Percentiles rank a stretch among this genome's conserved stretches.
These are phyloP conservation scores for Colletotrichum liaoningense DNA, from an alignment of 2,329 filamentous ascomycete species.

Conservation along the genomic window DNA sequence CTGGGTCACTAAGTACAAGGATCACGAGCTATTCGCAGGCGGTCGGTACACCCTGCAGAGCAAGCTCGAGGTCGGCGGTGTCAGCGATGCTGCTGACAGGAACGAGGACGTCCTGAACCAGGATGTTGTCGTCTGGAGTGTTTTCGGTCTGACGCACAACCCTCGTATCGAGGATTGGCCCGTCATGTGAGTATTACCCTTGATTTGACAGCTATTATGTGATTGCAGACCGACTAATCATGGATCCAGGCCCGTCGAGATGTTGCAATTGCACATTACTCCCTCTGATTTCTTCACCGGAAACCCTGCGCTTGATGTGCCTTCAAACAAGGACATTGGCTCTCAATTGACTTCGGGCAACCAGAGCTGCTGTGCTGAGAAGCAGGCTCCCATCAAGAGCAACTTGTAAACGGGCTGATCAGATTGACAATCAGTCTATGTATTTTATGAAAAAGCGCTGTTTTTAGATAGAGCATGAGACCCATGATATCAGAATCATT, in stretches of 20 bases:
- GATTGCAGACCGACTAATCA: not conserved
- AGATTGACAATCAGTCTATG: not conserved
- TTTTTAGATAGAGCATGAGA: not conserved
- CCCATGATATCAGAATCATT: not conserved
- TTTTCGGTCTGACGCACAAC: constrained; percentile 65
- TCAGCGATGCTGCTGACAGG: constrained; percentile 40
- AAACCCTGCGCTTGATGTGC: constrained; percentile 60
- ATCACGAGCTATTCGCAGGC: constrained; percentile 45
- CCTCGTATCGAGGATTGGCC: constrained; percentile 69
- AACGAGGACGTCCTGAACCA: constrained; percentile 62
- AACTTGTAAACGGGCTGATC: constrained; percentile 4
- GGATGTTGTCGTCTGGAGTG: constrained; percentile 60
- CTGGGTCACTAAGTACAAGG: constrained; percentile 43
- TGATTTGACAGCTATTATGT: not conserved
- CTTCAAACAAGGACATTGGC: constrained; percentile 46
- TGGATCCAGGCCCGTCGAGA: constrained; percentile 62
- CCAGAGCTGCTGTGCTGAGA: constrained; percentile 14
- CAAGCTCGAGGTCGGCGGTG: constrained; percentile 36
- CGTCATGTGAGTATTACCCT: constrained; percentile 60
- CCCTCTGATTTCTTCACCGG: constrained; percentile 61
- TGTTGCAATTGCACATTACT: constrained; percentile 55
- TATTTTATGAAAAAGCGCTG: constrained; percentile 11
- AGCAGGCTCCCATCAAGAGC: constrained; percentile 4
- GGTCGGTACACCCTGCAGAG: constrained; percentile 50
- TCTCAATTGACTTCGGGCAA: constrained; percentile 35